Base-by-base conservation (phyloP, 2,329 filamentous ascomycete genomes). In the Fusarium brevicatenulatum region DNA sequence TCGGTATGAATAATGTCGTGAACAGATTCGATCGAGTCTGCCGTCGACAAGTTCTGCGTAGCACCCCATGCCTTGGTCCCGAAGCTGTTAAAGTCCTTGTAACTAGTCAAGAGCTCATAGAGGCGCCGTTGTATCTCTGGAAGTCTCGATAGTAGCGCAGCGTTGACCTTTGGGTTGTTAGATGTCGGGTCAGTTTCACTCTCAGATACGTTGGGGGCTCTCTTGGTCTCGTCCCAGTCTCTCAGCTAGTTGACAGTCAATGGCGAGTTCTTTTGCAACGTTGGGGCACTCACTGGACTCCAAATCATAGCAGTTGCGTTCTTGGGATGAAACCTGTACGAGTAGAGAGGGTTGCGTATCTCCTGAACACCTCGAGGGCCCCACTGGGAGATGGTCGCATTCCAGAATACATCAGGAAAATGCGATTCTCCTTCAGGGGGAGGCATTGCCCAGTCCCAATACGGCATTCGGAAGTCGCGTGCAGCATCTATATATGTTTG, bases 21-120 rank as follows among this genome's bases (percentile, higher is more conserved):
- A 8, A 92, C 81, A 2, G 88, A 86, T 78, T 92, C 91, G 39
- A 92, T 81, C 16, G 91, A 93, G 78, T 93, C 92, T 56, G 87
- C 87, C 18, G 84, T 84, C 9, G 81, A 82, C 42, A 86, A 81
- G 53, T 85, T 83, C 19, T 82, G 82, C 8, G 83, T 81, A 12
- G 81, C 79, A n/a, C 86, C 85, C 87, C 88, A 91, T 3, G 87
- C 89, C 78, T 93, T 90, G 77, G 91, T 95, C 75, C 91, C 91
- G 78, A 94, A 93, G 21, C 87, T 84, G 21, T 89, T 88, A 78
- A 91, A 93, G 72, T 93, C 88, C 50, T 87, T 84, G 78, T 93
- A 93, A 65, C 88, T 89, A 13, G 91, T 89, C 70, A 93, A 89
- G 3, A 94, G 84, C 57, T 89, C 91, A 75, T 91, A 92, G 4